Conservation (phyloP, 441 rosid genomes). For the Breynia disticha region DNA sequence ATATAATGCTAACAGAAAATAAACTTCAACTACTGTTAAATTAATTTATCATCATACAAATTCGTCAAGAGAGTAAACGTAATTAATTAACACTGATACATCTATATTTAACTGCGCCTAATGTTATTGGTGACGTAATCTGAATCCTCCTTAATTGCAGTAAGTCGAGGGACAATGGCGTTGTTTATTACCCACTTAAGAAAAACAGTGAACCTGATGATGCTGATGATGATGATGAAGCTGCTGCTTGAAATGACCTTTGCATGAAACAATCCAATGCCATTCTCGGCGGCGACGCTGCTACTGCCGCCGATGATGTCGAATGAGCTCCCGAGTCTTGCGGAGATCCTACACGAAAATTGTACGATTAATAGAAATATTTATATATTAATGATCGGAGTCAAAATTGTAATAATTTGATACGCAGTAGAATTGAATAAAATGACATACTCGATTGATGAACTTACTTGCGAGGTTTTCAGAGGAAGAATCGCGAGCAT, state of each 20-base stretch:
- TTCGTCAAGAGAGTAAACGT: neutral
- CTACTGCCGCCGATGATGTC: slow-evolving; percentile 47
- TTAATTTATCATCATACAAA: neutral
- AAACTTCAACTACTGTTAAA: no score
- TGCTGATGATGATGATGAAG: slow-evolving; percentile 40
- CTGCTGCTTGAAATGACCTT: slow-evolving; percentile 39
- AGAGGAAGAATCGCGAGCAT: slow-evolving; percentile 20
- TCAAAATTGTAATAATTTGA: no score
- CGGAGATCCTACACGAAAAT: slow-evolving; percentile 33
- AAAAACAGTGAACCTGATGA: slow-evolving; percentile 65
- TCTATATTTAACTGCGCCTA: slow-evolving; percentile 6
- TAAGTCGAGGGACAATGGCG: neutral
- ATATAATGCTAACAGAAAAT: no score
- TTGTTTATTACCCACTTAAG: slow-evolving; percentile 36
- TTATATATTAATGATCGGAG: neutral
- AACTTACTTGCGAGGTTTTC: slow-evolving; percentile 35
- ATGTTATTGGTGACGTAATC: slow-evolving; percentile 13
- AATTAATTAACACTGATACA: neutral
- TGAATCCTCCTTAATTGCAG: neutral
- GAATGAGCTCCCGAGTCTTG: slow-evolving; percentile 49
- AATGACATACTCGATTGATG: no score
- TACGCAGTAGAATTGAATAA: neutral
- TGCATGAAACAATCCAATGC: slow-evolving; percentile 67
- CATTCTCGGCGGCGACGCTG: slow-evolving; percentile 64
- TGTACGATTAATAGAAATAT: neutral